Evolutionary conservation across 441 rosid genomes (phyloP).

Genomic region (Flueggea neowawraea): DNA sequence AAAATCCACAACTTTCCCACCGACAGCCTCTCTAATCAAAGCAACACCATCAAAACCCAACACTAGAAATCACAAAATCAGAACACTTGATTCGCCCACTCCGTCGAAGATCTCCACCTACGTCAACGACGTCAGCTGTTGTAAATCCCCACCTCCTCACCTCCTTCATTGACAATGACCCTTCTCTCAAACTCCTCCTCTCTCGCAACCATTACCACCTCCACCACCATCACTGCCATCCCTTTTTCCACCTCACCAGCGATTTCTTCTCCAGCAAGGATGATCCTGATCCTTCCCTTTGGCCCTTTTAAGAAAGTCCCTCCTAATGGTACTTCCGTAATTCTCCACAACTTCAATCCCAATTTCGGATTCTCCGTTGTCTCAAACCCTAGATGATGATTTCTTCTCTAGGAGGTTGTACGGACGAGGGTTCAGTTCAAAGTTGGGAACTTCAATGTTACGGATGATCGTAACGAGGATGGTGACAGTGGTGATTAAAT

Average conservation of each 20-base stretch:
- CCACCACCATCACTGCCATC: constrained; percentile 26
- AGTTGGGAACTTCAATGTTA: constrained; percentile 12
- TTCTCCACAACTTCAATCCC: constrained; percentile 49
- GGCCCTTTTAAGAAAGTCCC: no score
- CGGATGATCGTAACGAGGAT: constrained; percentile 13
- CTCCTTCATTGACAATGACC: constrained; percentile 79
- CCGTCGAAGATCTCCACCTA: no score
- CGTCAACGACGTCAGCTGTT: no score
- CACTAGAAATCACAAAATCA: no score
- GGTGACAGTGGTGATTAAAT: constrained; percentile 18
- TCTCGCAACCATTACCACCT: constrained; percentile 24
- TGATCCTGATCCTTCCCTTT: constrained; percentile 30
- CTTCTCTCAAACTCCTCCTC: constrained; percentile 16
- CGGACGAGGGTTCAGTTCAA: constrained; percentile 55
- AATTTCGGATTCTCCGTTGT: constrained; percentile 63
- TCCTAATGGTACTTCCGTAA: constrained; percentile 41
- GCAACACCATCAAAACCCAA: no score
- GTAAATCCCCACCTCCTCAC: constrained; percentile 40
- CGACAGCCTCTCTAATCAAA: no score
- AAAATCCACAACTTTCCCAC: no score
- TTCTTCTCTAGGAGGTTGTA: no score
- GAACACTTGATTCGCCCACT: no score
- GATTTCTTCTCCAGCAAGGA: constrained; percentile 82
- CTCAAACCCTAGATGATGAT: no score
- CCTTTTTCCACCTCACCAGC: constrained; percentile 79